Evolutionary conservation across 352 stramenopile species (phyloP).

Genomic region (Phytophthora syringae): DNA sequence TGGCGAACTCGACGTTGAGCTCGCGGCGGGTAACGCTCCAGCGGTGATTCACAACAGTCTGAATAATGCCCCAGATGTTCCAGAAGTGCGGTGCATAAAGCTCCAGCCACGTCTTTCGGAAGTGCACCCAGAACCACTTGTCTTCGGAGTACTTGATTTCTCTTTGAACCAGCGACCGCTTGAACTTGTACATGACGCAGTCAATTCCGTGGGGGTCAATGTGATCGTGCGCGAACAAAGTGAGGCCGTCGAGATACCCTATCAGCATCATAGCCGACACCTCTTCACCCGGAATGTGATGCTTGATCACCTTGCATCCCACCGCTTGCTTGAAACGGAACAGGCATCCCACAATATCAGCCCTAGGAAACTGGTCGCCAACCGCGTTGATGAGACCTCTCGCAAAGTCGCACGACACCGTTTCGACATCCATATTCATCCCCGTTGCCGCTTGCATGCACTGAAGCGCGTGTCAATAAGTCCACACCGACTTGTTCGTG

Average conservation of each 20-base stretch:
- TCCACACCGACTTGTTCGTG: neutral
- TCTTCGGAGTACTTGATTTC: no score
- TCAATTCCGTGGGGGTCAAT: no score
- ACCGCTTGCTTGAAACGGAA: constrained; percentile 39
- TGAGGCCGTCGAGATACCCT: no score
- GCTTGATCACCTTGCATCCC: constrained; percentile 10
- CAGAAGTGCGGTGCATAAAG: constrained; percentile 6
- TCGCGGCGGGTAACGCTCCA: constrained; percentile 32
- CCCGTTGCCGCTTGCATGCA: neutral
- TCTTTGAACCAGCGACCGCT: no score
- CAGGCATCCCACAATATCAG: constrained; percentile 15
- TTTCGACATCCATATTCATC: neutral
- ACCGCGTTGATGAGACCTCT: constrained; percentile 19
- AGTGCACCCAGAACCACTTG: no score
- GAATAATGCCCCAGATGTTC: constrained; percentile 21
- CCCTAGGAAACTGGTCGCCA: constrained; percentile 18
- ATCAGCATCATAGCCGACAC: constrained; percentile 1
- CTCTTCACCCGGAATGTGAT: constrained; percentile 13
- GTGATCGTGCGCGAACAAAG: no score
- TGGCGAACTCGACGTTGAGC: constrained; percentile 20
- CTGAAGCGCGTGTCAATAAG: neutral
- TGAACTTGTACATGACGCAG: no score
- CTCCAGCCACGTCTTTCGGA: constrained; percentile 18
- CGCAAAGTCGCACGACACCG: constrained; percentile 31
- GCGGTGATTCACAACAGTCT: constrained; percentile 14